A percentile compares a stretch with the other conserved stretches of the same genome.
These are phyloP conservation scores for Pontederia paniculata DNA, from an alignment of 176 grass and related monocot genomes.

Conservation along the genomic window DNA sequence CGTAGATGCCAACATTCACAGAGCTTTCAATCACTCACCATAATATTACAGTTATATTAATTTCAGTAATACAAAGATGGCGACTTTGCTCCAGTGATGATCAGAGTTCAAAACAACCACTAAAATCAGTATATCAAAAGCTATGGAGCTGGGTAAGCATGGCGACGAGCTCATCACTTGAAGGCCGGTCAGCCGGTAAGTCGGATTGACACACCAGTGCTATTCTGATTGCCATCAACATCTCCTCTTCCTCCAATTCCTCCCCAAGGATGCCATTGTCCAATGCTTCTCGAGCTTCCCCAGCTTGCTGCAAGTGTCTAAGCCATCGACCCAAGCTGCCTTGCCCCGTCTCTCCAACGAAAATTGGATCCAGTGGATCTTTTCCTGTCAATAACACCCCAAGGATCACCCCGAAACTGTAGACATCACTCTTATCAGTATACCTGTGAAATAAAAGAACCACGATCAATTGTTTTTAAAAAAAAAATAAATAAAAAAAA, in stretches of 20 bases:
- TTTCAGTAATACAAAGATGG: too few relatives aligned
- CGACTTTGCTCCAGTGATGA: too few relatives aligned
- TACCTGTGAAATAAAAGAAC: conserved; percentile 36
- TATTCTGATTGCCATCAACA: conserved; percentile 83
- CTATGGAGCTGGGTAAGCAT: conserved; percentile 88
- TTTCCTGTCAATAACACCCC: conserved; percentile 60
- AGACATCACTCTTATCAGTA: conserved; percentile 95
- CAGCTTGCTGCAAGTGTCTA: conserved; percentile 60
- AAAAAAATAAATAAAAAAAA: background rate
- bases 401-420: conserved; percentile 78
- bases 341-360: conserved; percentile 41
- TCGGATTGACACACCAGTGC: conserved; percentile 89
- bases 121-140: conserved; percentile 25
- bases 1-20: too few relatives aligned
- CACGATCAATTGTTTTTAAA: background rate
- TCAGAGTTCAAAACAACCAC: too few relatives aligned
- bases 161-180: conserved; percentile 78
- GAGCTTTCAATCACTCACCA: too few relatives aligned
- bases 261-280: conserved; percentile 51
- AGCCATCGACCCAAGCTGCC: conserved; percentile 57
- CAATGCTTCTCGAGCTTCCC: conserved; percentile 60
- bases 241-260: conserved; percentile 76
- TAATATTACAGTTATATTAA: too few relatives aligned
- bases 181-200: conserved; percentile 59
- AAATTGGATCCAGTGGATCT: conserved; percentile 65